A percentile compares a stretch with the other conserved stretches of the same genome.
Evolutionary conservation across 495 filamentous ascomycete genomes (phyloP).

Genomic region (Podospora pseudopauciseta): DNA sequence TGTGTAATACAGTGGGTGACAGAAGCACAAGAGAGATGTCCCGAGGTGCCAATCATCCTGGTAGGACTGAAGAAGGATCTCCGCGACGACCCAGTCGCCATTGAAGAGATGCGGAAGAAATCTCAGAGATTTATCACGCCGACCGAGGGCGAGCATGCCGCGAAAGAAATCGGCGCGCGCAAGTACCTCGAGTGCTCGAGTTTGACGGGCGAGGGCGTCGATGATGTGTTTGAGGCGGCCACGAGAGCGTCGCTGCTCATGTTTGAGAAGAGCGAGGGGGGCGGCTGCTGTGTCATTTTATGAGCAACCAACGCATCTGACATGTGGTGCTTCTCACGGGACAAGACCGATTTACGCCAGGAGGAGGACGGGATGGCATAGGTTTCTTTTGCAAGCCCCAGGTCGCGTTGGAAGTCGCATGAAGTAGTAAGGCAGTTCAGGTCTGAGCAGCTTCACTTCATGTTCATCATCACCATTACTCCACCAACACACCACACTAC

Average conservation of each 20-base stretch:
- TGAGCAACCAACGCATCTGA: conserved; percentile 42
- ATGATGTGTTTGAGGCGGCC: conserved; percentile 98
- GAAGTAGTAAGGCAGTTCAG: not conserved
- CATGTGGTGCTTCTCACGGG: not conserved
- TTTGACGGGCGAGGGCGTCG: conserved; percentile 94
- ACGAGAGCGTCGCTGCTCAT: conserved; percentile 91
- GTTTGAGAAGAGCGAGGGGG: conserved; percentile 80
- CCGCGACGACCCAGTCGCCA: conserved; percentile 85
- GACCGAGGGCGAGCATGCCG: conserved; percentile 74
- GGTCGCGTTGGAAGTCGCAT: not conserved
- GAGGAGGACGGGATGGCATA: not conserved
- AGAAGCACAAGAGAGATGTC: conserved; percentile 93
- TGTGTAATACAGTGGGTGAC: conserved; percentile 72
- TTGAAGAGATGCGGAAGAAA: conserved; percentile 97
- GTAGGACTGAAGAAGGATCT: conserved; percentile 98
- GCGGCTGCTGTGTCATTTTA: conserved; percentile 88
- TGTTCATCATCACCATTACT: not conserved
- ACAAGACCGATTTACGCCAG: not conserved
- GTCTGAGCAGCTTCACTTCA: not conserved
- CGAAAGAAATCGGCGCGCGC: conserved; percentile 79
- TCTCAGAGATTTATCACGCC: conserved; percentile 79
- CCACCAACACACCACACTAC: not conserved
- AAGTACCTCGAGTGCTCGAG: conserved; percentile 98
- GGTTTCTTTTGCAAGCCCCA: not conserved
- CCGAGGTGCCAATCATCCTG: conserved; percentile 88